Base-by-base conservation (phyloP, 2,329 filamentous ascomycete species). In the Fusarium drepaniforme region DNA sequence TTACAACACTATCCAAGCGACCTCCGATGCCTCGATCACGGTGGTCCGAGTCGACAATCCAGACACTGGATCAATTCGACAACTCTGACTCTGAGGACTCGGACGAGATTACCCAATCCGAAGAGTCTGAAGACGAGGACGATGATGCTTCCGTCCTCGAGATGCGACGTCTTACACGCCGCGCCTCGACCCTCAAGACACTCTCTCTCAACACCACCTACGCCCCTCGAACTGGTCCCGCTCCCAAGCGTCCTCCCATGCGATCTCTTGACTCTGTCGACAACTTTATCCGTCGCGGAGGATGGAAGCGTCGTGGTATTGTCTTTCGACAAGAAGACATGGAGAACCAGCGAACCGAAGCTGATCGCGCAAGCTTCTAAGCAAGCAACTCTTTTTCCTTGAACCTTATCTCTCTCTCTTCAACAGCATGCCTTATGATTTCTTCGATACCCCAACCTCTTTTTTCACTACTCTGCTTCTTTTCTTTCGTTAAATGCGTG, bases 1-100 rank as follows among this genome's bases (percentile, higher is more conserved):
- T 79, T 67, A 67, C 79, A 70, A 76, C 78, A 37, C 69, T 82
- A 44, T 64, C 78, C 49, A 74, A 76, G 68, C 78, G 80, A 21
- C 82, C 83, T 23, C 71, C 77, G 5, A 68, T 84, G 72, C 82
- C 80, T 3, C 79, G 81, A 61, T 85, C 84, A 23, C 82, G 81
- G 66, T 86, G 84, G 84, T 86, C 84, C 44, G 84, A 84, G 64
- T 86, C 84, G 9, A 86, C 84, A 35, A 82, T 85, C 66, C 79
- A 83, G 70, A 78, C 75, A 61, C 69, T 80, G 37, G 74, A 75
- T 28, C 68, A 75, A 53, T 71, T 75, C 23, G 72, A 73, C 30
- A 67, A 74, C 3, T 37, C 35, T 28, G 75, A 77, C 6, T 74
- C 76, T 46, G 70, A 78, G 49, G 72, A 77, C 51, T 66, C 61